Conservation (phyloP, 2,329 filamentous ascomycete genomes). For the Colletotrichum sp. region DNA sequence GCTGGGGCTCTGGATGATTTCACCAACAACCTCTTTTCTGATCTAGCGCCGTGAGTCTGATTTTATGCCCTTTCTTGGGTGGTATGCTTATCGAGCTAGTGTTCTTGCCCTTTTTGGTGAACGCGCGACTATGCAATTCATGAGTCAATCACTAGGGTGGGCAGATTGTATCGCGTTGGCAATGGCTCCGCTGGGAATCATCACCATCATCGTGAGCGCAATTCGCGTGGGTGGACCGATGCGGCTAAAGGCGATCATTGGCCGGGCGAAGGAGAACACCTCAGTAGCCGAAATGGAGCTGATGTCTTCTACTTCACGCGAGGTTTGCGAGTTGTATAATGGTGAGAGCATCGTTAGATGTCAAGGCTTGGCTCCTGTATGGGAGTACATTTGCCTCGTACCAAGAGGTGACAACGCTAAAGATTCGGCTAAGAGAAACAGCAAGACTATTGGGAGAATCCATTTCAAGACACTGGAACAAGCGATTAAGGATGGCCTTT, state of each 20-base stretch:
- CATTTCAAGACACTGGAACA: neutral
- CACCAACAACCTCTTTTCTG: neutral
- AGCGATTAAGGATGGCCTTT: neutral
- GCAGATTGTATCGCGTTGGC: slow-evolving; percentile 36
- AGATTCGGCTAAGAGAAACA: neutral
- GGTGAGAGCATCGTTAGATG: neutral
- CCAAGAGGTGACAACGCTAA: neutral
- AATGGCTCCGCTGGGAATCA: slow-evolving; percentile 40
- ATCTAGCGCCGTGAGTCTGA: neutral
- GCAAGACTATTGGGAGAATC: neutral
- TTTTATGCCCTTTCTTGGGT: rapidly evolving
- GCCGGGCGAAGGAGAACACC: slow-evolving; percentile 37
- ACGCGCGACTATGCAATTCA: slow-evolving; percentile 40
- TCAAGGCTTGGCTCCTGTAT: neutral
- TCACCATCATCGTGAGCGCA: slow-evolving; percentile 38
- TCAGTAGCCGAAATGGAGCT: slow-evolving; percentile 41
- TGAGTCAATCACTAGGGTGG: slow-evolving; percentile 35
- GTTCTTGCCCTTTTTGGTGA: slow-evolving; percentile 42
- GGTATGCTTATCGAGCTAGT: neutral
- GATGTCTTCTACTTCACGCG: slow-evolving; percentile 41
- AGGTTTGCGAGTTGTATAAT: slow-evolving; percentile 44
- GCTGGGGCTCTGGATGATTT: neutral
- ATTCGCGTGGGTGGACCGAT: slow-evolving; percentile 35
- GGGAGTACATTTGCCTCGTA: neutral
- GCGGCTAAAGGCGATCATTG: slow-evolving; percentile 40